Percentiles rank a stretch among this genome's conserved stretches.
Evolutionary conservation across 805 yeast genomes (phyloP).

Genomic region (Diddensiella santjacobensis): DNA sequence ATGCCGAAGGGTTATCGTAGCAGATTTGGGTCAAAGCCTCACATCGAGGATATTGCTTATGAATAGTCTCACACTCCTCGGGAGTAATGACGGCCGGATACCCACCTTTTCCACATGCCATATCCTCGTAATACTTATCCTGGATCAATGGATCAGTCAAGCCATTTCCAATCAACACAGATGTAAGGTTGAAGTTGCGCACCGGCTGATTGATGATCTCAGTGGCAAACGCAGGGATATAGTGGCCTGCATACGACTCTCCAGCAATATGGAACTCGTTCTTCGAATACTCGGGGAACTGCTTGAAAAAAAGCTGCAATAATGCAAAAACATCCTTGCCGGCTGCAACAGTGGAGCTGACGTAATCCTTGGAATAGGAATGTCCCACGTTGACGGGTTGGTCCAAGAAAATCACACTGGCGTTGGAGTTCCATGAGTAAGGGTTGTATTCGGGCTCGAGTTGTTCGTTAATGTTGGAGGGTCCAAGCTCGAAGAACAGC

Average conservation of each 20-base stretch:
- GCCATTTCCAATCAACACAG: conserved; percentile 88
- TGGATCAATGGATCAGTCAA: conserved; percentile 81
- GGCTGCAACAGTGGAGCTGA: conserved; percentile 73
- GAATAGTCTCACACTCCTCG: conserved; percentile 71
- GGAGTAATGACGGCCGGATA: conserved; percentile 69
- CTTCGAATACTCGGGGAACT: conserved; percentile 55
- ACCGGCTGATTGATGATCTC: conserved; percentile 70
- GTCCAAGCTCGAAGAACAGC: conserved; percentile 81
- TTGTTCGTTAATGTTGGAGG: conserved; percentile 60
- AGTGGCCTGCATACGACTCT: conserved; percentile 88
- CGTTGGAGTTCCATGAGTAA: conserved; percentile 79
- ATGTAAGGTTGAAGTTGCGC: conserved; percentile 59
- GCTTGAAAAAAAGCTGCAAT: conserved; percentile 71
- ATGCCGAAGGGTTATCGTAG: conserved; percentile 62
- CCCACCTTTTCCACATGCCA: conserved; percentile 95
- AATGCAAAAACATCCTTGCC: conserved; percentile 79
- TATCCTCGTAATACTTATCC: conserved; percentile 75
- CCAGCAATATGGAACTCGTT: conserved; percentile 82
- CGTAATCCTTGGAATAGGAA: conserved; percentile 59
- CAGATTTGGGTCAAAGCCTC: conserved; percentile 66
- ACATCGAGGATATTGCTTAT: conserved; percentile 67
- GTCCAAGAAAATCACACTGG: conserved; percentile 80
- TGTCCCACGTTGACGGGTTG: conserved; percentile 88
- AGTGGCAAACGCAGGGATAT: conserved; percentile 82
- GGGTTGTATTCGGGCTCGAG: conserved; percentile 67